Conservation (phyloP, 495 filamentous ascomycete species). For the Penicillium pancosmium region DNA sequence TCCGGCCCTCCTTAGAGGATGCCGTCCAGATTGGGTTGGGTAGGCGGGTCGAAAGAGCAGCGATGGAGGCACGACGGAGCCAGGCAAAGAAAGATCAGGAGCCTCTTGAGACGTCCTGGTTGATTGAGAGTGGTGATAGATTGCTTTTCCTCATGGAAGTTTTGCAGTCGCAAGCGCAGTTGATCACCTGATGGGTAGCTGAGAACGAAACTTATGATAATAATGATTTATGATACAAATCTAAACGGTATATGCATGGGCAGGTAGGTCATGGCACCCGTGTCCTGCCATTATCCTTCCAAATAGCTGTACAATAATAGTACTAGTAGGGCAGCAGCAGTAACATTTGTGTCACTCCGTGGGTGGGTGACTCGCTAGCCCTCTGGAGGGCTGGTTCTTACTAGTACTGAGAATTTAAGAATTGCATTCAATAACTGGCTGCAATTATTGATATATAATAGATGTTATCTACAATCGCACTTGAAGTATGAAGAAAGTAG, state of each 20-base stretch:
- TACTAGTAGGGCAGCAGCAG: neutral
- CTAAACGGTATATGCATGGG: neutral
- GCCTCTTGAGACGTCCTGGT: slow-evolving; percentile 40
- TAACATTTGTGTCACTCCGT: no score
- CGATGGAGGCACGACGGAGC: slow-evolving; percentile 46
- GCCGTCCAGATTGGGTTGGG: slow-evolving; percentile 66
- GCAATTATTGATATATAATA: slow-evolving; percentile 1
- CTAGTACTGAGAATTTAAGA: neutral
- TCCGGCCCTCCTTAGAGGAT: slow-evolving; percentile 48
- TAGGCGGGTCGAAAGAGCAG: slow-evolving; percentile 58
- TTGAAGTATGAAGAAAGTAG: slow-evolving; percentile 5
- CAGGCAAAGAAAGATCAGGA: slow-evolving; percentile 39
- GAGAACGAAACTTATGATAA: slow-evolving; percentile 15
- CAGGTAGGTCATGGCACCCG: no score
- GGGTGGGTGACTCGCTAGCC: no score
- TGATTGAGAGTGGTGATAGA: slow-evolving; percentile 46
- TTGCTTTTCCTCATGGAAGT: slow-evolving; percentile 40
- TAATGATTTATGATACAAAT: slow-evolving; percentile 19
- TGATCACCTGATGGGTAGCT: neutral
- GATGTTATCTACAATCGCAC: slow-evolving; percentile 1
- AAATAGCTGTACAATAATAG: neutral
- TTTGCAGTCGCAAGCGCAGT: slow-evolving; percentile 7
- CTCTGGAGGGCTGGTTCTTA: neutral
- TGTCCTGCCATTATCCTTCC: no score
- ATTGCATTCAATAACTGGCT: neutral